Evolutionary conservation across 371 early-diverging fungal species (phyloP).

Genomic region (Syncephalastrum racemosum): DNA sequence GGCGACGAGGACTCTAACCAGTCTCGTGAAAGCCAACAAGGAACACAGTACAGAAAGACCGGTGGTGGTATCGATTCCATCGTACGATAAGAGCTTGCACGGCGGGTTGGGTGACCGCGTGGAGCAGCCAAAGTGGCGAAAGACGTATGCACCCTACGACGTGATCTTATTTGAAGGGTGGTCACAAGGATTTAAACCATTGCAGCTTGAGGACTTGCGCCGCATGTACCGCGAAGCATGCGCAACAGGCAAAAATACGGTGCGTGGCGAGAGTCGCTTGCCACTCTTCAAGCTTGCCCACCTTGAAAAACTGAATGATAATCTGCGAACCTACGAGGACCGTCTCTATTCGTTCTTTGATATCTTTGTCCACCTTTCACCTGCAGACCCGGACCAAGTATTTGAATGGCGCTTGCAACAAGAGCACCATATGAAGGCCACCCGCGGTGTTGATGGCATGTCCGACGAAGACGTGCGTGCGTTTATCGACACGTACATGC

Average conservation of each 20-base stretch:
- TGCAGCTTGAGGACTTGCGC: slow-evolving; percentile 36
- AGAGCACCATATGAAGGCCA: slow-evolving; percentile 64
- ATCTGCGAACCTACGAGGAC: slow-evolving; percentile 54
- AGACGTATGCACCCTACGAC: slow-evolving; percentile 58
- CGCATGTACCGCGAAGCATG: slow-evolving; percentile 20
- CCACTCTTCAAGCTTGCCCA: slow-evolving; percentile 31
- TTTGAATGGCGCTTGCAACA: slow-evolving; percentile 89
- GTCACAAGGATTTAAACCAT: slow-evolving; percentile 84
- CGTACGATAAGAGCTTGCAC: slow-evolving; percentile 77
- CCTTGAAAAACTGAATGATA: slow-evolving; percentile 51
- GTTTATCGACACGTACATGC: slow-evolving; percentile 92
- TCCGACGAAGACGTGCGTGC: slow-evolving; percentile 68
- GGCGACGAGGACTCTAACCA: slow-evolving; percentile 50
- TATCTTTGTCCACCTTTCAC: slow-evolving; percentile 73
- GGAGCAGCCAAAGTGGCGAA: slow-evolving; percentile 56
- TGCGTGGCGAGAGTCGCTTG: background rate
- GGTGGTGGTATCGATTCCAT: slow-evolving; percentile 56
- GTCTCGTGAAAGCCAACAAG: slow-evolving; percentile 36
- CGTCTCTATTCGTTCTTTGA: slow-evolving; percentile 68
- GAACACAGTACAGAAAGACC: slow-evolving; percentile 1
- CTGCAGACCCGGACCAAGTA: slow-evolving; percentile 60
- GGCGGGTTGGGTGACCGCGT: slow-evolving; percentile 83
- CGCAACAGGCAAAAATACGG: background rate
- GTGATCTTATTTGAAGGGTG: slow-evolving; percentile 94
- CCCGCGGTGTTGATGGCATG: slow-evolving; percentile 52